phyloP scores from a whole-genome alignment of 768 basidiomycete species.

The Paxillus rubicundulus region DNA sequence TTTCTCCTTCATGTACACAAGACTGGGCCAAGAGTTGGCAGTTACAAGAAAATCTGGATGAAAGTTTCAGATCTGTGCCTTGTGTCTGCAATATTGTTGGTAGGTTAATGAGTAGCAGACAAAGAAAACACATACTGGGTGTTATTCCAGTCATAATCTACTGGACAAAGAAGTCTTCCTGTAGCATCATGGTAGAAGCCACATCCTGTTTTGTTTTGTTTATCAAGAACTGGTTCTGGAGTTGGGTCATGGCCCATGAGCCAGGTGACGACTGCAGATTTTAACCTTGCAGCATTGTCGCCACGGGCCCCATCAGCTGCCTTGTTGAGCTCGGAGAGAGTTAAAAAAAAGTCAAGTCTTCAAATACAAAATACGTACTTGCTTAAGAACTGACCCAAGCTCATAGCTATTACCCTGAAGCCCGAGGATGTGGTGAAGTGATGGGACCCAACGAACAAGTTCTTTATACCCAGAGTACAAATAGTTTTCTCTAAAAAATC shows the following conservation, averaged over 20 bases:
- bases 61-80: conserved; percentile 5
- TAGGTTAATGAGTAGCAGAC: background rate
- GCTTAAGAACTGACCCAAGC: no score
- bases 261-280: background rate
- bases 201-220: background rate
- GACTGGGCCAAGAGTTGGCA: conserved; percentile 15
- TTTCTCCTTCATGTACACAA: conserved; percentile 13
- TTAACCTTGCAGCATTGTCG: background rate
- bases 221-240: background rate
- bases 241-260: background rate
- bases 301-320: background rate
- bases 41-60: conserved; percentile 13
- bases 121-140: background rate
- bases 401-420: no score
- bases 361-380: no score
- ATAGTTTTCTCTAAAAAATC: no score
- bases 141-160: conserved; percentile 7
- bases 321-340: background rate
- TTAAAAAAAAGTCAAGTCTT: no score
- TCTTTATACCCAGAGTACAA: background rate
- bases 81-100: background rate
- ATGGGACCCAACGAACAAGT: no score
- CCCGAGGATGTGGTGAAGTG: no score
- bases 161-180: conserved; percentile 1
- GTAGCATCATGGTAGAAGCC: conserved; percentile 4